Evolutionary conservation across 139 green algal species (phyloP).

Genomic region (Haematococcus lacustris): DNA sequence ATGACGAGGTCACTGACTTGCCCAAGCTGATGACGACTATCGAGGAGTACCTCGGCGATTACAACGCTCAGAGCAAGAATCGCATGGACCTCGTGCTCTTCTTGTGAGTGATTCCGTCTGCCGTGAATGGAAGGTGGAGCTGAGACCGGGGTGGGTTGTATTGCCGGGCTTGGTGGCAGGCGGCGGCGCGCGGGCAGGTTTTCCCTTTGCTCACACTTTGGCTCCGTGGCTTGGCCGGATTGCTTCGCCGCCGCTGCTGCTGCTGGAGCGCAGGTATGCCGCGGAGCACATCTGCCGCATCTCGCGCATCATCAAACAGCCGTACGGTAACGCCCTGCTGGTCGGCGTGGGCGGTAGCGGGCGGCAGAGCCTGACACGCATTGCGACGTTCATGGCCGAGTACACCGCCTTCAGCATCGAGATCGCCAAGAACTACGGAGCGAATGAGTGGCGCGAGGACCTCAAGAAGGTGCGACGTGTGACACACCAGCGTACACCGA

Average conservation of each 20-base stretch:
- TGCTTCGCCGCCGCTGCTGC: too few species aligned
- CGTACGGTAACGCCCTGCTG: conserved; percentile 5
- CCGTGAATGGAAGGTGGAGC: too few species aligned
- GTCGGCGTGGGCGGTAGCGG: conserved; percentile 71
- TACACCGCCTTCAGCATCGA: conserved; percentile 35
- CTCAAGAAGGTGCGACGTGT: conserved; percentile 48
- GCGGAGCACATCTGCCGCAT: conserved; percentile 68
- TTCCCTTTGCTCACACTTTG: too few species aligned
- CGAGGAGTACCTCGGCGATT: conserved; percentile 58
- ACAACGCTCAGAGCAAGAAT: conserved; percentile 50
- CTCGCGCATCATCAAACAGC: conserved; percentile 29
- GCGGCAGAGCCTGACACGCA: conserved; percentile 54
- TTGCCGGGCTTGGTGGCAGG: too few species aligned
- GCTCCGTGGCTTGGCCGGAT: too few species aligned
- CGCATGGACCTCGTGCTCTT: conserved; percentile 47
- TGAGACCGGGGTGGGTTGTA: too few species aligned
- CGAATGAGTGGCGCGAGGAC: conserved; percentile 67
- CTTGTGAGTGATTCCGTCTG: too few species aligned
- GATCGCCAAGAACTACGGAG: conserved; percentile 60
- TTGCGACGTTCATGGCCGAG: conserved; percentile 58
- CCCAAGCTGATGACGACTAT: conserved; percentile 42
- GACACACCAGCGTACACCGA: too few species aligned
- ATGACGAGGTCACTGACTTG: conserved; percentile 43
- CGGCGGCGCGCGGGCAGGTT: too few species aligned
- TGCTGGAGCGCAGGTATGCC: conserved; percentile 39